phyloP scores from a whole-genome alignment of 2,329 filamentous ascomycete species.

The Colletotrichum noveboracense region DNA sequence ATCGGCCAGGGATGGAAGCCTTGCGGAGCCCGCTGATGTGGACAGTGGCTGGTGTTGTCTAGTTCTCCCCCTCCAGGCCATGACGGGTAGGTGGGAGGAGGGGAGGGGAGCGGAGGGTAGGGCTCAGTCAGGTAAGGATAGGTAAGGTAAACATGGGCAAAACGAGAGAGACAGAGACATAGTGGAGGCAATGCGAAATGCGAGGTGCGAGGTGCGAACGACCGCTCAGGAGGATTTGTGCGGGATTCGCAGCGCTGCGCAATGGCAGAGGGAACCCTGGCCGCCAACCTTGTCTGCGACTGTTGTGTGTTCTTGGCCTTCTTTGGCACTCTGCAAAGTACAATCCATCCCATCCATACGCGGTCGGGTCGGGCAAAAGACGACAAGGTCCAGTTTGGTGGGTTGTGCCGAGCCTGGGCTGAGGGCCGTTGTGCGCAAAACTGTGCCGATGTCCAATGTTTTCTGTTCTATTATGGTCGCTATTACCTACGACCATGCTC shows the following conservation, averaged over 20 bases:
- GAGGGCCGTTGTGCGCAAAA: background rate
- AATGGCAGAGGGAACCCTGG: background rate
- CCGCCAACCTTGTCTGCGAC: background rate
- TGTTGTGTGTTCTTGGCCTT: background rate
- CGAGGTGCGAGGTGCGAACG: background rate
- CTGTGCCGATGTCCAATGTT: background rate
- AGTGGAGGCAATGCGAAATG: background rate
- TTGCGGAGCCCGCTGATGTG: slow-evolving; percentile 14
- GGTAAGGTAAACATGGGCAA: background rate
- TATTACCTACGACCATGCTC: background rate
- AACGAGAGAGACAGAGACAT: background rate
- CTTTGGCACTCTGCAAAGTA: background rate
- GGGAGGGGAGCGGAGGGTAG: background rate
- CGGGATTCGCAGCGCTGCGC: background rate
- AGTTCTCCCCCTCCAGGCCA: background rate
- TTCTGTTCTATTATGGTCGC: background rate
- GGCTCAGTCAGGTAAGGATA: background rate
- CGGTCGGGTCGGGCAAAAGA: background rate
- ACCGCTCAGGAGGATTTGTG: background rate
- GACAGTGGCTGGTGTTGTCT: background rate
- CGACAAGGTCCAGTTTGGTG: slow-evolving; percentile 11
- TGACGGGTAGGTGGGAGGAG: background rate
- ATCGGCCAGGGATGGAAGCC: background rate
- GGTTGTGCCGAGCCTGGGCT: slow-evolving; percentile 17
- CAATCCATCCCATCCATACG: background rate